phyloP scores from a whole-genome alignment of 176 grass and related monocot genomes.

The Melocanna baccifera region DNA sequence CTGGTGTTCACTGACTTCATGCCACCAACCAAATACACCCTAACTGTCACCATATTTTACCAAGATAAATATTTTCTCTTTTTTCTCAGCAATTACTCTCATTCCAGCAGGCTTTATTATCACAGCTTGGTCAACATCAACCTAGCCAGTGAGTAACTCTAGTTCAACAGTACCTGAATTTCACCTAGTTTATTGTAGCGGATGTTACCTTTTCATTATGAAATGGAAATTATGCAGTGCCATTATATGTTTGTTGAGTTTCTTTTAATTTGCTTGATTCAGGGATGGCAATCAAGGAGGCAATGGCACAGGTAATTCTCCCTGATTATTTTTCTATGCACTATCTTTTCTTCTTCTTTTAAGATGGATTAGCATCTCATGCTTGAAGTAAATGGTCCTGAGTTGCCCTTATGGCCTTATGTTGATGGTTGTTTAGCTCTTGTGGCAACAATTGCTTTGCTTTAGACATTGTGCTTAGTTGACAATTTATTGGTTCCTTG shows the following conservation, averaged over 20 bases:
- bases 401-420: neutral
- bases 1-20: neutral
- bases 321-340: neutral
- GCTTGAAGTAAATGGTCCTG: conserved; percentile 14
- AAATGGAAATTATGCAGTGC: neutral
- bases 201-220: conserved; percentile 1
- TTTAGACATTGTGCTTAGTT: conserved; percentile 5
- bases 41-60: neutral
- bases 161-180: conserved; percentile 17
- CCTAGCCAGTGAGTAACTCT: conserved; percentile 69
- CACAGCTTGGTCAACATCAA: conserved; percentile 63
- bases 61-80: neutral
- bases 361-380: neutral
- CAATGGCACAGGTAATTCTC: conserved; percentile 55
- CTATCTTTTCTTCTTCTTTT: conserved; percentile 7
- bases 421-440: conserved; percentile 1
- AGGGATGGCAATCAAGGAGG: conserved; percentile 69
- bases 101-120: conserved; percentile 69
- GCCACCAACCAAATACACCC: neutral
- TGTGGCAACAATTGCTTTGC: neutral
- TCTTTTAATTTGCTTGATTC: conserved; percentile 37
- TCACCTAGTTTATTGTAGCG: neutral
- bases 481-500: neutral
- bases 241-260: conserved; percentile 22
- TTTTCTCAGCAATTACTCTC: conserved; percentile 75